phyloP scores from a whole-genome alignment of 2,329 filamentous ascomycete species.

The Emydomyces testavorans region DNA sequence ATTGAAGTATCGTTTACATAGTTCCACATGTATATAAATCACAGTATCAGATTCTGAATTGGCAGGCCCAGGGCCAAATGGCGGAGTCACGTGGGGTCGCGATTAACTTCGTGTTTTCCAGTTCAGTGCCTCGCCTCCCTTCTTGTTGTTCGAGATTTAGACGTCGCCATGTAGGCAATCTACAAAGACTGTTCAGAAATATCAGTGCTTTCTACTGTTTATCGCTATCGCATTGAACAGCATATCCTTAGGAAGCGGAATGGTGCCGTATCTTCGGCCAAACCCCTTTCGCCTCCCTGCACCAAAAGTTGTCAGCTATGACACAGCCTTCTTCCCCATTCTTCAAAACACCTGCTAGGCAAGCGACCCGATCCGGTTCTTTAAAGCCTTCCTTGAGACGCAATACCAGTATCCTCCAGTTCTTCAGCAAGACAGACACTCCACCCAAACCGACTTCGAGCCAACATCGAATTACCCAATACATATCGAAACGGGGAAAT shows the following conservation, averaged over 20 bases:
- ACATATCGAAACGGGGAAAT: conserved; percentile 26
- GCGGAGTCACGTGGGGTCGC: too few relatives aligned
- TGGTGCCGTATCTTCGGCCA: background rate
- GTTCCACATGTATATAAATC: too few relatives aligned
- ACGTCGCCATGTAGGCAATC: too few relatives aligned
- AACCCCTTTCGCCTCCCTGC: background rate
- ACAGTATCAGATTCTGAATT: too few relatives aligned
- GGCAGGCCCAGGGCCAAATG: too few relatives aligned
- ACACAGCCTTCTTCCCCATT: conserved; percentile 6
- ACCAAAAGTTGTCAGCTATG: background rate
- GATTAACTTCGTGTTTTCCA: too few relatives aligned
- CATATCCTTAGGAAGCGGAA: background rate
- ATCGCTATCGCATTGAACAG: too few relatives aligned
- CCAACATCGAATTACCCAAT: conserved; percentile 46
- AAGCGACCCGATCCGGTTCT: background rate
- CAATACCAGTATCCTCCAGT: conserved; percentile 59
- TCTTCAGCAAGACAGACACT: conserved; percentile 59
- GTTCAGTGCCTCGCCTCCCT: too few relatives aligned
- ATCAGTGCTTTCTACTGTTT: too few relatives aligned
- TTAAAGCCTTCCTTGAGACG: conserved; percentile 5
- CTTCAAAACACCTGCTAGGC: background rate
- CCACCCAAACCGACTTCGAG: conserved; percentile 37
- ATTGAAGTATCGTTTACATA: too few relatives aligned
- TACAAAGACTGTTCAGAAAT: too few relatives aligned
- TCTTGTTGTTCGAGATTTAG: too few relatives aligned